phyloP scores from a whole-genome alignment of 257 asterid species.

The Coffea eugenioides region DNA sequence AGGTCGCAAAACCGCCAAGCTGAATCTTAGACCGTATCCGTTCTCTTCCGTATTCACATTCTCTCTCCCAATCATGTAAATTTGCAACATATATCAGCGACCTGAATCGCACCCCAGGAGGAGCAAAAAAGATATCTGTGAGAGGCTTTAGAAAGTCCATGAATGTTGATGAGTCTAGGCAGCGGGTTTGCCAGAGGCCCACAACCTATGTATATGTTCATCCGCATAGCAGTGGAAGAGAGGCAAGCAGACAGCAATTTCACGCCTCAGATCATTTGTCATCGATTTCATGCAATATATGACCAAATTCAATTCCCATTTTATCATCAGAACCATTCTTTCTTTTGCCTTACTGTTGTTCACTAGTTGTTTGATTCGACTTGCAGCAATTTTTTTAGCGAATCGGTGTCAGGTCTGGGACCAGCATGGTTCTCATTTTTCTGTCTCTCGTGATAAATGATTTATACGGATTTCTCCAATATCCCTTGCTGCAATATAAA shows the following conservation, averaged over 20 bases:
- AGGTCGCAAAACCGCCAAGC: slow-evolving; percentile 5
- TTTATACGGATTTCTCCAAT: neutral
- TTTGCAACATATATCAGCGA: too few relatives aligned
- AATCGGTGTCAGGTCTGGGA: too few relatives aligned
- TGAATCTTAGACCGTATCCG: neutral
- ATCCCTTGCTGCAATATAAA: slow-evolving; percentile 3
- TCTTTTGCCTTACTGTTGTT: too few relatives aligned
- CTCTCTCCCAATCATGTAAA: too few relatives aligned
- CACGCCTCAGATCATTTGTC: neutral
- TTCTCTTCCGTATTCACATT: too few relatives aligned
- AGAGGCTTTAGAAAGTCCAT: too few relatives aligned
- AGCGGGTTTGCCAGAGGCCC: neutral
- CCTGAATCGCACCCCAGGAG: too few relatives aligned
- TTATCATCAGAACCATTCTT: too few relatives aligned
- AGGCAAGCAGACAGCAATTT: slow-evolving; percentile 7
- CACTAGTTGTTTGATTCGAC: too few relatives aligned
- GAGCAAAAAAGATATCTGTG: neutral
- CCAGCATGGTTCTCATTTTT: neutral
- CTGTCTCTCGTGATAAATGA: neutral
- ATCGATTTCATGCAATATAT: slow-evolving; percentile 1
- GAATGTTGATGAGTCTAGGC: too few relatives aligned
- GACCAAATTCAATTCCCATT: neutral
- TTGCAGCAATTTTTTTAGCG: too few relatives aligned
- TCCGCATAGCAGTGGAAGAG: slow-evolving; percentile 2
- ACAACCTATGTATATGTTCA: neutral